Percentiles rank a stretch among this genome's conserved stretches.
Evolutionary conservation across 345 rosid species (phyloP).

Genomic region (Abelmoschus esculentus): DNA sequence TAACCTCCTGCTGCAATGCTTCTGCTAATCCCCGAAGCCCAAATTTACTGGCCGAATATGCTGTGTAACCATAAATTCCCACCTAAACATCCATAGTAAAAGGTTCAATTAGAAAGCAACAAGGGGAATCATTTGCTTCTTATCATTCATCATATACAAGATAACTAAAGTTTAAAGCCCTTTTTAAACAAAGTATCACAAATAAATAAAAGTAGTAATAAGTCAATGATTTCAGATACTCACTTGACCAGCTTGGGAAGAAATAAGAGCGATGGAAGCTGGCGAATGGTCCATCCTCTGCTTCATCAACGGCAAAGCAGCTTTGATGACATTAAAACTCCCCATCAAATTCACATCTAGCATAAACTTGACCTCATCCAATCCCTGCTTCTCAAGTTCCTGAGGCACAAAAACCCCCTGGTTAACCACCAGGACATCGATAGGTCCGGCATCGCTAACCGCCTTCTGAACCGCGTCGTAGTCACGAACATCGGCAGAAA

Average conservation of each 20-base stretch:
- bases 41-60: constrained; percentile 78
- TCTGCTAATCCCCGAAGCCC: constrained; percentile 86
- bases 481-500: constrained; percentile 71
- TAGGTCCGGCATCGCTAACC: constrained; percentile 44
- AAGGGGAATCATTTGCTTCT: background rate
- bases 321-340: constrained; percentile 71
- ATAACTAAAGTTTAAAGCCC: background rate
- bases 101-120: background rate
- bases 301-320: constrained; percentile 77
- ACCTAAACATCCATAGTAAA: constrained; percentile 30
- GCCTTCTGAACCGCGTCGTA: constrained; percentile 47
- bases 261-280: constrained; percentile 58
- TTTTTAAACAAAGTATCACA: background rate
- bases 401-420: constrained; percentile 61
- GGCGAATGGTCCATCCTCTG: constrained; percentile 41
- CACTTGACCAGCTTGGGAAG: constrained; percentile 94
- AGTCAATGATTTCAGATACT: background rate
- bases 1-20: constrained; percentile 87
- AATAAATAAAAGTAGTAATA: background rate
- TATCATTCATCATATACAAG: background rate
- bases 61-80: constrained; percentile 83
- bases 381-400: constrained; percentile 54
- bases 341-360: constrained; percentile 78
- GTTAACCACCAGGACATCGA: constrained; percentile 74
- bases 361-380: constrained; percentile 67